phyloP scores from a whole-genome alignment of 306 rosid genomes.

The Astragalus membranaceus region DNA sequence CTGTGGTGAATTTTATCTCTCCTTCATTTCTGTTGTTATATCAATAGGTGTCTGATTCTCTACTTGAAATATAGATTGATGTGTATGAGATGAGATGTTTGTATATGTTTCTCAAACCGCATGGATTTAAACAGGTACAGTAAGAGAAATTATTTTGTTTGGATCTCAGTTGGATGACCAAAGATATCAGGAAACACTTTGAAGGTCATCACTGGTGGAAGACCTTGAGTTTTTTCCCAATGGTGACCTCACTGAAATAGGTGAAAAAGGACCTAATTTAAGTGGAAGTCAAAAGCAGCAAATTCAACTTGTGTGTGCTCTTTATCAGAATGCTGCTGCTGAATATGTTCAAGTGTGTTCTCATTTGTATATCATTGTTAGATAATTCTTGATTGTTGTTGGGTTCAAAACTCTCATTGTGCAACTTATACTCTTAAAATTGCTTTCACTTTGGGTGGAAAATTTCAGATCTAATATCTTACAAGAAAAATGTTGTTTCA shows the following conservation, averaged over 20 bases:
- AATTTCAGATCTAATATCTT: too few species aligned
- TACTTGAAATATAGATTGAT: slow-evolving; percentile 29
- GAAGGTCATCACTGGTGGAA: slow-evolving; percentile 38
- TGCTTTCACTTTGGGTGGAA: too few species aligned
- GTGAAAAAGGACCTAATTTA: too few species aligned
- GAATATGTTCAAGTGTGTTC: too few species aligned
- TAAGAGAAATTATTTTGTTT: slow-evolving; percentile 44
- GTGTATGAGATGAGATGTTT: slow-evolving; percentile 4
- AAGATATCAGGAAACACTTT: slow-evolving; percentile 42
- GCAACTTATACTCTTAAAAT: too few species aligned
- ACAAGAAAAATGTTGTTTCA: too few species aligned
- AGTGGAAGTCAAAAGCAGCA: too few species aligned
- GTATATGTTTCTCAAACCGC: slow-evolving; percentile 64
- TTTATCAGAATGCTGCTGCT: too few species aligned
- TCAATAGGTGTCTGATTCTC: neutral
- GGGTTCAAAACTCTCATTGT: too few species aligned
- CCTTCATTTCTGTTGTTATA: neutral
- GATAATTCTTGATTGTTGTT: too few species aligned
- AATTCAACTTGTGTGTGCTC: slow-evolving; percentile 22
- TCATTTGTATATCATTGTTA: too few species aligned
- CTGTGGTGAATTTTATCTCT: neutral
- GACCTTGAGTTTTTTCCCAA: slow-evolving; percentile 21
- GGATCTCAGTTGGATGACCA: slow-evolving; percentile 38
- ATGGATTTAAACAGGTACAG: slow-evolving; percentile 54
- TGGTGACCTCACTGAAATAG: too few species aligned